Base-by-base conservation (phyloP, 2,329 filamentous ascomycete species). In the Aspergillus neotritici region DNA sequence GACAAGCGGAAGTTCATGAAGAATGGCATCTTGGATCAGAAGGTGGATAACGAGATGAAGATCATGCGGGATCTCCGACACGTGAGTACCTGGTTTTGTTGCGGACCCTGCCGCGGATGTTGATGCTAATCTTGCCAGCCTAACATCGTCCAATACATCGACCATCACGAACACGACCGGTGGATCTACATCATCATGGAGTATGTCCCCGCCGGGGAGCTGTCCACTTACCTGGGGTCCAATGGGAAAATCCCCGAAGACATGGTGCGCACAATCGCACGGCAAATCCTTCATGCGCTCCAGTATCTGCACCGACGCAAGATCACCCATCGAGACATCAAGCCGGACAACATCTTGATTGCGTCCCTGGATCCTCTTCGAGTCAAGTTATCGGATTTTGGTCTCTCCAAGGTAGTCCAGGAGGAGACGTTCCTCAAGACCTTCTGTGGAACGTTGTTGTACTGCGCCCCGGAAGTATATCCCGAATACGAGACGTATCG, bases 181-280 rank as follows among this genome's bases (percentile, higher is more conserved):
- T 75, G 89, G 61, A 76, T 96, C 4, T 90, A 96, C 62, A 95
- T 98, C 64, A 91, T 97, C 62, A 98, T 98, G 93, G 93, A 98
- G 60, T 95, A 79, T 54, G 80, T 97, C 11, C 78, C 82, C 5
- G 78, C 79, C 25, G 93, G 93, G 34, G 91, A 98, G 62, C 71
- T 98, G 10, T 87, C 87, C 41, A 82, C 80, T 37, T 80, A 86
- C 50, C 75, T 97, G 25, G 68, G 71, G 14, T 73, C 78, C 9
- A 65, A 79, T 25, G 79, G 80, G 1, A 67, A 74, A 1, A 77
- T 97, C 39, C 67, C 73, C 0, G 91, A 97, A 61, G 54, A 66
- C 1, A 72, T 83, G 52, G 84, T 82, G n/a, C 82, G 84, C 63
- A 72, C 72, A 4, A 86, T 96, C 64, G 80, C 89, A 12, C 64